Evolutionary conservation across 106 monocot species (phyloP).

Genomic region (Triglochin maritima): DNA sequence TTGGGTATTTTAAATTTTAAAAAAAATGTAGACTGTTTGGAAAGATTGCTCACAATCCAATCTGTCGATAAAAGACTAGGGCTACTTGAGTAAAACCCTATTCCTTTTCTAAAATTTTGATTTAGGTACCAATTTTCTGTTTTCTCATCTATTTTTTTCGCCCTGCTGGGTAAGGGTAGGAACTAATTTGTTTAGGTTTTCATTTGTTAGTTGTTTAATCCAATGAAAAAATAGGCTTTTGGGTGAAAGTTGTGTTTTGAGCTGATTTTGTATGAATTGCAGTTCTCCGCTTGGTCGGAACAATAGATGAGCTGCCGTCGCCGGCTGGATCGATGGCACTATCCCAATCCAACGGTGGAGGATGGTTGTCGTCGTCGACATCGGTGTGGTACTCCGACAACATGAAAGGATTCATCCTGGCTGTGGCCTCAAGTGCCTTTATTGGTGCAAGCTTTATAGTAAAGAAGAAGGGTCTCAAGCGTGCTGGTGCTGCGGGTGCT

Average conservation of each 20-base stretch:
- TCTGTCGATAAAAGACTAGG: too few relatives aligned
- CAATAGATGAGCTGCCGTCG: constrained; percentile 7
- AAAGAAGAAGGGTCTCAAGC: constrained; percentile 91
- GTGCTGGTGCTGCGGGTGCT: constrained; percentile 50
- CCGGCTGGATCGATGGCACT: neutral
- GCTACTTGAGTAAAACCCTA: neutral
- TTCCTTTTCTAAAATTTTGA: neutral
- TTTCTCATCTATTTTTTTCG: too few relatives aligned
- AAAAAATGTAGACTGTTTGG: too few relatives aligned
- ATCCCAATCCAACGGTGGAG: neutral
- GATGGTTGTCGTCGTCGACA: neutral
- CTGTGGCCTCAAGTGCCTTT: constrained; percentile 78
- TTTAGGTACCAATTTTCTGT: neutral
- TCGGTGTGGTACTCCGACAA: constrained; percentile 43
- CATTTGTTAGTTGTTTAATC: neutral
- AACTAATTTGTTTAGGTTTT: neutral
- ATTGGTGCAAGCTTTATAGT: constrained; percentile 92
- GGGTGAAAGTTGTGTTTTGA: neutral
- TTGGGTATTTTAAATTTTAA: too few relatives aligned
- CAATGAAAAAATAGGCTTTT: too few relatives aligned
- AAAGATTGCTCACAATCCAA: too few relatives aligned
- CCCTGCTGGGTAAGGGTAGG: too few relatives aligned
- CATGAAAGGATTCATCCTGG: constrained; percentile 69
- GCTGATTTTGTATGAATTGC: neutral
- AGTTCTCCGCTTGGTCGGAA: neutral